Base-by-base conservation (phyloP, 805 yeast species). In the Lipomyces orientalis region DNA sequence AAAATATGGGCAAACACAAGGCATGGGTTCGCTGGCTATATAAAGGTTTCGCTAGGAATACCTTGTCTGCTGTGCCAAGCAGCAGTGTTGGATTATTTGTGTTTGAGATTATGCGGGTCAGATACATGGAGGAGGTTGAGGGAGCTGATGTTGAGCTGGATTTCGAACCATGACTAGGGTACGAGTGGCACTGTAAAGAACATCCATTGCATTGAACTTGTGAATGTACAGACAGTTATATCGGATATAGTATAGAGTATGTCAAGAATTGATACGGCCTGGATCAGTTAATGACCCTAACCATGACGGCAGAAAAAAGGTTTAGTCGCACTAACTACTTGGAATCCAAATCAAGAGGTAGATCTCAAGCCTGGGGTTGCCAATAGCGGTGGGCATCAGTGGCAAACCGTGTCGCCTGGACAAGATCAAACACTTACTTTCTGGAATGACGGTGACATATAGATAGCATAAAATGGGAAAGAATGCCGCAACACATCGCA, bases 71-170 rank as follows among this genome's bases (percentile, higher is more conserved):
- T 1, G 86, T 93, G 56, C 98, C 98, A 0, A 91, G 97, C 1
- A 91, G 97, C 0, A 90, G 96, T 54, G 85, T 92, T 54, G 97
- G 97, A 0, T 81, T 94, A 51, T 80, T 94, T 59, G 91, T 91
- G 16, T 87, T 94, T 77, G 98, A 94, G 77, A 88, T 91, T 25
- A 84, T 91, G 84, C 82, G 98, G 54, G 49, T 69, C 8, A 54
- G 67, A 54, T 70, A 57, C 46, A 29, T 61, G 43, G 73, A 65
- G 55, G 34, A 4, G 37, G 52, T n/a, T 3, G 66, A 54, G 57
- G 35, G 39, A 19, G 62, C 49, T 37, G 61, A 19, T 19, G 58
- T 29, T 9, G 54, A 52, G 33, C 31, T 54, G 55, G 46, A 25
- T n/a, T 31, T 62, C 12, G 35, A 43, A 49, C 59, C 65, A 25